Percentiles rank a stretch among this genome's conserved stretches.
phyloP scores from a whole-genome alignment of 352 stramenopile species.

The Globisporangium mamillatum region DNA sequence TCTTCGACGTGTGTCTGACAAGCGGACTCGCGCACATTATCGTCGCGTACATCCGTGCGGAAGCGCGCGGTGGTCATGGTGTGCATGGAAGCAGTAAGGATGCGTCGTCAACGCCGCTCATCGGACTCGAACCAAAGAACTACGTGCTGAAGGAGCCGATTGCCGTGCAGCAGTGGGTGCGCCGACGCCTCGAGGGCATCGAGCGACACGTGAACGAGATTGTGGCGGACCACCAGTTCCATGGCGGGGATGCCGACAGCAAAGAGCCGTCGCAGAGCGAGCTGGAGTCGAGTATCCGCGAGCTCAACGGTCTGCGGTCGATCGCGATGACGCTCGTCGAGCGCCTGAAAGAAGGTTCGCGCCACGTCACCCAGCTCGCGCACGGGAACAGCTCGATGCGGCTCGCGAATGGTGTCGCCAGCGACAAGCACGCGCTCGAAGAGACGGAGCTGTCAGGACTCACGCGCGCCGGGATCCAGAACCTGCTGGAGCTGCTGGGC shows the following conservation, averaged over 20 bases:
- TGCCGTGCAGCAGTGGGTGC: slow-evolving; percentile 75
- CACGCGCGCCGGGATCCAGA: slow-evolving; percentile 58
- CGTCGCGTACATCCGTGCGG: slow-evolving; percentile 65
- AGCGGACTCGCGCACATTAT: slow-evolving; percentile 71
- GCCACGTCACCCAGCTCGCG: slow-evolving; percentile 37
- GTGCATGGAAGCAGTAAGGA: not conserved
- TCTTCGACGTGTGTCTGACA: slow-evolving; percentile 73
- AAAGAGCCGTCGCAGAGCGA: slow-evolving; percentile 29
- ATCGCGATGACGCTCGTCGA: slow-evolving; percentile 68
- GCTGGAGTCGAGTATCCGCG: slow-evolving; percentile 44
- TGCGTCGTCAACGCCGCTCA: not conserved
- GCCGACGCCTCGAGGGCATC: slow-evolving; percentile 47
- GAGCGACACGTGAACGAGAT: slow-evolving; percentile 57
- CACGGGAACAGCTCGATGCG: slow-evolving; percentile 17
- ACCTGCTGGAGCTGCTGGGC: slow-evolving; percentile 66
- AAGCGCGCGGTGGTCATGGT: slow-evolving; percentile 13
- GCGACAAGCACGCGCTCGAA: slow-evolving; percentile 27
- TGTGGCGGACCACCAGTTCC: slow-evolving; percentile 46
- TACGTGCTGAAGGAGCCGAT: slow-evolving; percentile 83
- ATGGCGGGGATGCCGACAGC: slow-evolving; percentile 25
- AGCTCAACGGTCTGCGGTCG: slow-evolving; percentile 65
- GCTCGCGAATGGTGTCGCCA: slow-evolving; percentile 27
- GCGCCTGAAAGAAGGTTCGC: slow-evolving; percentile 59
- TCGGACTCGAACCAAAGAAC: slow-evolving; percentile 27
- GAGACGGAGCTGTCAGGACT: slow-evolving; percentile 71